Evolutionary conservation across 495 filamentous ascomycete species (phyloP), one percentile per base, ranked within the genome.

Genomic region (Trichocladium antarcticum): DNA sequence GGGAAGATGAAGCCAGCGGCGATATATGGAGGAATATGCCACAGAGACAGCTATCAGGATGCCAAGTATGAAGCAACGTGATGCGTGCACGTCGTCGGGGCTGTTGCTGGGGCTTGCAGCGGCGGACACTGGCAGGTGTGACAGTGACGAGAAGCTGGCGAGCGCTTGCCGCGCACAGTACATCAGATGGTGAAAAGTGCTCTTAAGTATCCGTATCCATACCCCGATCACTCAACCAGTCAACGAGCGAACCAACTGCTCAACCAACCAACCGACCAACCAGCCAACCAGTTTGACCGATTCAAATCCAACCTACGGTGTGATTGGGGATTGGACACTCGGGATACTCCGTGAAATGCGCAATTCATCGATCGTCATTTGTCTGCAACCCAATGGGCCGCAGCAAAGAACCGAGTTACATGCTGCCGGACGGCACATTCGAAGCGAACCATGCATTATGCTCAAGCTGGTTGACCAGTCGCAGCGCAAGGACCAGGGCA

Each of bases 371-470:
- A 37, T 21, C 16, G 43, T 6, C 31, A 31, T 3, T 32, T 32
- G n/a, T n/a, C n/a, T n/a, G n/a, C n/a, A n/a, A n/a, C n/a, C 21
- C 34, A 32, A 45, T 3, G 40, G 42, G 42, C 22, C 36, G 28
- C 19, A 35, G 20, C 27, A 21, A 42, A 53, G 42, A 51, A 34
- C 24, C 39, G n/a, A n/a, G n/a, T n/a, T n/a, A n/a, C n/a, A n/a
- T n/a, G n/a, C n/a, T n/a, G n/a, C n/a, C n/a, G n/a, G n/a, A n/a
- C n/a, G n/a, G n/a, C n/a, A n/a, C n/a, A n/a, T n/a, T n/a, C n/a
- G n/a, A n/a, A n/a, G n/a, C n/a, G n/a, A n/a, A n/a, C n/a, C n/a
- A n/a, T n/a, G n/a, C n/a, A n/a, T n/a, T n/a, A n/a, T n/a, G n/a
- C n/a, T n/a, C n/a, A n/a, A n/a, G n/a, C n/a, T n/a, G n/a, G n/a